Conservation (phyloP, 148 eudicot genomes). For the Fagopyrum homotropicum region DNA sequence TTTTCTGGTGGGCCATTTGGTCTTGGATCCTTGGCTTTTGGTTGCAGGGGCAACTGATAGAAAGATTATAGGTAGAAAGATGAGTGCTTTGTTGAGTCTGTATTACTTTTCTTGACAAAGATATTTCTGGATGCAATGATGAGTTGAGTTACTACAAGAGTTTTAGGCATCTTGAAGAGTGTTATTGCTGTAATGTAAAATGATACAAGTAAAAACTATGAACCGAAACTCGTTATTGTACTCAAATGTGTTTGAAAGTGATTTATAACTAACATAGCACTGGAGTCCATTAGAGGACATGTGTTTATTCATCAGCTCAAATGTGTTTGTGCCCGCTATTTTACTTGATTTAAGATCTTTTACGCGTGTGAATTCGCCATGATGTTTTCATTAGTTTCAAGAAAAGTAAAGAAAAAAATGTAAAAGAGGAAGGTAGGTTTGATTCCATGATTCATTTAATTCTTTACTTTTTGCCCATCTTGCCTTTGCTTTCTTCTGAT, state of each 20-base stretch:
- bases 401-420: background rate
- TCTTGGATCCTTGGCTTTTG: background rate
- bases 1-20: slow-evolving; percentile 6
- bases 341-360: slow-evolving; percentile 4
- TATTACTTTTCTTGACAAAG: background rate
- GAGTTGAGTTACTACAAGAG: background rate
- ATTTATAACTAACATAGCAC: background rate
- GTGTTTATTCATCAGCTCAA: background rate
- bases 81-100: background rate
- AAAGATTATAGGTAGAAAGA: slow-evolving; percentile 2
- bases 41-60: background rate
- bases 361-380: background rate
- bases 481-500: slow-evolving; percentile 3
- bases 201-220: background rate
- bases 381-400: background rate
- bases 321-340: background rate
- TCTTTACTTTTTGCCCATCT: slow-evolving; percentile 7
- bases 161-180: background rate
- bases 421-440: slow-evolving; percentile 1
- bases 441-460: slow-evolving; percentile 9
- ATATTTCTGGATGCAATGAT: background rate
- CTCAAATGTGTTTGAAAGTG: background rate
- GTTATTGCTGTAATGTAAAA: background rate
- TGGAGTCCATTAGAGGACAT: background rate
- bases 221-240: background rate